phyloP scores from a whole-genome alignment of 2,329 filamentous ascomycete genomes.

The Aotearoamyces nothofagi region DNA sequence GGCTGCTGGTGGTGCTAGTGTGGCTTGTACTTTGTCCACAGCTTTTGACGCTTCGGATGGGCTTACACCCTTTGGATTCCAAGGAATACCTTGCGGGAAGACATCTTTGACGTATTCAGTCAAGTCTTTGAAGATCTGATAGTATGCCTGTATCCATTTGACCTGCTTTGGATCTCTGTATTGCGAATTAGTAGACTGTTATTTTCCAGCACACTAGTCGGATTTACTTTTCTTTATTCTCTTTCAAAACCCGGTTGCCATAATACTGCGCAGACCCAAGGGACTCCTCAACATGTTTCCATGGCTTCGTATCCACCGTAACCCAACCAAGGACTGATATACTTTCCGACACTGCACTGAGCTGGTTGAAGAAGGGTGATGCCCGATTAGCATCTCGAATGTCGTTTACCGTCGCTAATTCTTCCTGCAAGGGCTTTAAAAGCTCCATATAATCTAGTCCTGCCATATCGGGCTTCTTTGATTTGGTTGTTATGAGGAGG shows the following conservation, averaged over 20 bases:
- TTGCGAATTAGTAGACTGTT: conserved; percentile 6
- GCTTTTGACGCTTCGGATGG: conserved; percentile 50
- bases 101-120: conserved; percentile 73
- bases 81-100: conserved; percentile 64
- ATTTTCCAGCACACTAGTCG: no score
- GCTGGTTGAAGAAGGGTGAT: conserved; percentile 61
- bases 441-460: conserved; percentile 55
- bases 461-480: conserved; percentile 71
- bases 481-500: conserved; percentile 74
- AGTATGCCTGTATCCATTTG: conserved; percentile 87
- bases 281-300: conserved; percentile 72
- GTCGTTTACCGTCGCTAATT: conserved; percentile 63
- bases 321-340: conserved; percentile 88
- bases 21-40: conserved; percentile 29
- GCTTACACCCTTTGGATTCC: conserved; percentile 69
- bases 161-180: conserved; percentile 62
- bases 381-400: conserved; percentile 71
- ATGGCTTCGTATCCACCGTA: conserved; percentile 66
- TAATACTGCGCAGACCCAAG: conserved; percentile 81
- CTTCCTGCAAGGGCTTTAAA: conserved; percentile 73
- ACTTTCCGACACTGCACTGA: conserved; percentile 79
- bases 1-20: conserved; percentile 30
- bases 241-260: conserved; percentile 84
- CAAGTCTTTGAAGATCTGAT: conserved; percentile 75
- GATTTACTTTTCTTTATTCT: conserved; percentile 65